Conservation (phyloP, 441 rosid genomes). For the Pelargonium australe region DNA sequence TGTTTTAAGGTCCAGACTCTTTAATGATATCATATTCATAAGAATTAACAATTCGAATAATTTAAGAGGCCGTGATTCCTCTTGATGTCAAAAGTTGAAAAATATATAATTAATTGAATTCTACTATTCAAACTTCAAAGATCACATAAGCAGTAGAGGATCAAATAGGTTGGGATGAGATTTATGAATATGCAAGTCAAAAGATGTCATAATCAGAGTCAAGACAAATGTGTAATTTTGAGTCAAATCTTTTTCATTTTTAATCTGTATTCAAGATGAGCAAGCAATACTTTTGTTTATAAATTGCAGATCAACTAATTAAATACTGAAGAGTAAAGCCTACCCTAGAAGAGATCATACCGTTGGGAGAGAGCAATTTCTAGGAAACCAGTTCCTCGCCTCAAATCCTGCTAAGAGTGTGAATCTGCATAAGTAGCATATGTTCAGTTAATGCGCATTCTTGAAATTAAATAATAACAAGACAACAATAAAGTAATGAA, state of each 20-base stretch:
- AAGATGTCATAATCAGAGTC: neutral
- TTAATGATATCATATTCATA: neutral
- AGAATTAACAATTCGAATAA: neutral
- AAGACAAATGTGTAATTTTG: neutral
- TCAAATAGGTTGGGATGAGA: neutral
- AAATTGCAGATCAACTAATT: neutral
- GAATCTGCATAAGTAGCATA: neutral
- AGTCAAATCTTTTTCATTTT: neutral
- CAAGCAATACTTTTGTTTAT: neutral
- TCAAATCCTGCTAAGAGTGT: conserved; percentile 1
- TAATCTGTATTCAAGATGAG: neutral
- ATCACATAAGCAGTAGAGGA: neutral
- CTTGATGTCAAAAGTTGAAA: neutral
- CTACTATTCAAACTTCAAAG: neutral
- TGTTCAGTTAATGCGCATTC: neutral
- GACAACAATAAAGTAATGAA: neutral
- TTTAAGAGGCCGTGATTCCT: neutral
- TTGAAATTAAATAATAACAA: neutral
- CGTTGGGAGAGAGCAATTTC: conserved; percentile 5
- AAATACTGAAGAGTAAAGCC: neutral
- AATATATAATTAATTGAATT: neutral
- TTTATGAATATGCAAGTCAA: conserved; percentile 1
- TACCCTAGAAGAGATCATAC: neutral
- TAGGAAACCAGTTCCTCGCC: neutral
- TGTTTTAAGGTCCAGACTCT: neutral